Conservation (phyloP, 1,139 yeast species). For the Diutina siamensis region DNA sequence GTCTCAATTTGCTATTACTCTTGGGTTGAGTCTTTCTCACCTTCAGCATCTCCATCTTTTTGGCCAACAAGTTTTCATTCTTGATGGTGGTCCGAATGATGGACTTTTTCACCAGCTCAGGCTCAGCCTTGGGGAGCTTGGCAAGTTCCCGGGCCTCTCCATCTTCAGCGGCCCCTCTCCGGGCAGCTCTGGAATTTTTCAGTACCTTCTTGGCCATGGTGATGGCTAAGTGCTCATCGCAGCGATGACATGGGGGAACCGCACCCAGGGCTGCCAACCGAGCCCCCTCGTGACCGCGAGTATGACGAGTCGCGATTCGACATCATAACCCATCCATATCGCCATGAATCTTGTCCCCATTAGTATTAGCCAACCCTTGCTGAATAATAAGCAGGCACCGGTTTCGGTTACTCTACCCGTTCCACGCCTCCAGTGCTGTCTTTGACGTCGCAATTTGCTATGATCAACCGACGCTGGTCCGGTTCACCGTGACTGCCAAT, state of each 20-base stretch:
- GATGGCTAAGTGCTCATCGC: neutral
- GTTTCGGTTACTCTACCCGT: slow-evolving; percentile 8
- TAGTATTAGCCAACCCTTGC: neutral
- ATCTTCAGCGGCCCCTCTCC: slow-evolving; percentile 36
- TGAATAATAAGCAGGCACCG: neutral
- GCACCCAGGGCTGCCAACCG: too few species aligned
- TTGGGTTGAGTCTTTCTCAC: slow-evolving; percentile 22
- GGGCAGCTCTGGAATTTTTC: slow-evolving; percentile 67
- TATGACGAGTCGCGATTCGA: too few species aligned
- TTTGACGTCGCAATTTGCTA: slow-evolving; percentile 14
- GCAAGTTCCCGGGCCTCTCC: slow-evolving; percentile 39
- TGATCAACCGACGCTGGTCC: neutral
- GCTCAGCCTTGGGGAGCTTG: slow-evolving; percentile 44
- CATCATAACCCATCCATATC: too few species aligned
- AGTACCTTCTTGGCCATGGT: slow-evolving; percentile 28
- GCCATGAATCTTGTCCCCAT: slow-evolving; percentile 6
- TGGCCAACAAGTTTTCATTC: slow-evolving; percentile 49
- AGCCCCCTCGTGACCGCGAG: too few species aligned
- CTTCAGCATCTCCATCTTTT: slow-evolving; percentile 38
- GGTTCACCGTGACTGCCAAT: neutral
- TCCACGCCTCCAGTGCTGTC: slow-evolving; percentile 13
- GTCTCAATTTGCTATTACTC: slow-evolving; percentile 25
- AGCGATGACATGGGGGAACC: too few species aligned
- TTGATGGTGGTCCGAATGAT: slow-evolving; percentile 59
- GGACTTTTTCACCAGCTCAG: slow-evolving; percentile 47